Evolutionary conservation across 2,329 filamentous ascomycete genomes (phyloP), one percentile per base, ranked within the genome.

Genomic region (Colletotrichum destructivum): DNA sequence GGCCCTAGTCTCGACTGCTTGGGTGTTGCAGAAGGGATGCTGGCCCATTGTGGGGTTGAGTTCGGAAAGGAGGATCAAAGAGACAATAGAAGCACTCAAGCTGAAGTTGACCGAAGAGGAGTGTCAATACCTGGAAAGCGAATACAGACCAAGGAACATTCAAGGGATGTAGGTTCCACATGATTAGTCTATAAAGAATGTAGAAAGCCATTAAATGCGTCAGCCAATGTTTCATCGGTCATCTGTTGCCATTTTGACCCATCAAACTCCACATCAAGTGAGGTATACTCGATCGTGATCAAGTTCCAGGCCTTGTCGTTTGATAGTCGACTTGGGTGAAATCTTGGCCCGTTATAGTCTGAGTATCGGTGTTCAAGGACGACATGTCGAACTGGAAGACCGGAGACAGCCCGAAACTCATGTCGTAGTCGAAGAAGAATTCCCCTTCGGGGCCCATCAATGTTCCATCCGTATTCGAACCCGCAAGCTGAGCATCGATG

Each of bases 1-100:
- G 88, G 88, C 88, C 35, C 87, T 91, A 62, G 87, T 93, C 21
- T 87, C 89, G 1, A 84, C 91, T 62, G 90, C 90, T 1, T 93
- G 91, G 91, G 85, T 87, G 63, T 80, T 88, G 73, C 83, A 85
- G 73, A 82, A 86, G 56, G 85, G 86, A 3, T 80, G 84, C 42
- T 88, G 84, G 74, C 90, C 90, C 0, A 92, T 93, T 67, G 82
- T 91, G 56, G 90, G 91, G 0, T 82, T 93, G 74, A 88, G 84
- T 71, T 91, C 84, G 63, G 82, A 87, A 42, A 83, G 85, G 69
- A 82, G 91, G n/a, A 86, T 93, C 52, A 87, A 90, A 47, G 89
- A 93, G 81, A 88, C 89, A 0, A 82, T 91, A 21, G 69, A 60
- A 31, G 72, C 72, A 0, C 47, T 73, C 13, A 62, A 51, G 38